Base-by-base conservation (phyloP, 2,329 filamentous ascomycete species). In the Hypoxylon sp. region DNA sequence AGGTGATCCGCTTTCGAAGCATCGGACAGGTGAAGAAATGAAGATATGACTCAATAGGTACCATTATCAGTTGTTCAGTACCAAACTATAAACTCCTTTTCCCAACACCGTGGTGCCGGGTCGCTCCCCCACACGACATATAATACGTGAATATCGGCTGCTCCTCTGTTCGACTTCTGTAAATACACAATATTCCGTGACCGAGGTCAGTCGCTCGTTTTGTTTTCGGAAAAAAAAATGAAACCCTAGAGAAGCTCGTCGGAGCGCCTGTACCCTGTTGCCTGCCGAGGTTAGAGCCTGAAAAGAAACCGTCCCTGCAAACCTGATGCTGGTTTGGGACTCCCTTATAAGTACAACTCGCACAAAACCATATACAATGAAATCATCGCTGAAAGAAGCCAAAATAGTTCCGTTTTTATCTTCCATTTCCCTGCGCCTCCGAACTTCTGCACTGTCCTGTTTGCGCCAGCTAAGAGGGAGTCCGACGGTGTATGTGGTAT, bases 331-430 rank as follows among this genome's bases (percentile, higher is more conserved):
- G 51, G 46, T 64, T 46, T 60, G 56, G 42, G 55, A 56, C 37
- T 67, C 27, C 64, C 61, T 44, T 61, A 67, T 58, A 56, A 53
- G 50, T 62, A 70, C 61, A 68, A 70, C 65, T 64, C 33, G 25
- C 49, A 31, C 44, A 40, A 25, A n/a, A 57, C 17, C 62, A 20
- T 59, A 53, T 64, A 54, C 37, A 60, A 51, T 51, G 46, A 30
- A 64, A 44, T 55, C 46, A 50, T 42, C 42, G 58, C 60, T 37
- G 56, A 35, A 53, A 33, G 48, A 59, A 44, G 46, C 62, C 22
- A 58, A 37, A 42, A 60, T 56, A 59, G 11, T 51, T 31, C 56
- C 33, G 51, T 25, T 68, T 68, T 71, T 60, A 30, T 64, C 22
- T 66, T 64, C 50, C 64, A 10, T 33, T 65, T 63, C 62, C 31